phyloP scores from a whole-genome alignment of 768 basidiomycete species.

The Termitomyces sp. region DNA sequence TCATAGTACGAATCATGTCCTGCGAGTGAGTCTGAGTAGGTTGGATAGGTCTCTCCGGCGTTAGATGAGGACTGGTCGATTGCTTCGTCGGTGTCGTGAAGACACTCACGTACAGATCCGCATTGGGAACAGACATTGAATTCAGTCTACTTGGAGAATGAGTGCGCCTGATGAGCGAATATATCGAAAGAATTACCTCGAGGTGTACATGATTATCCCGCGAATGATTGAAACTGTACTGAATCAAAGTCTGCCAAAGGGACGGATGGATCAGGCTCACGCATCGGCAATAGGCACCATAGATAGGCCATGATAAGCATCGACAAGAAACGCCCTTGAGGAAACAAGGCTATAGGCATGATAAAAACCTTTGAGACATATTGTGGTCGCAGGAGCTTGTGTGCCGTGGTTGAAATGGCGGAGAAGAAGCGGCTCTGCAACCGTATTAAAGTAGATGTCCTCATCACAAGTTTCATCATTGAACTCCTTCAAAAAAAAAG shows the following conservation, averaged over 20 bases:
- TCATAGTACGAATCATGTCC: constrained; percentile 44
- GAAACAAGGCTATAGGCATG: constrained; percentile 63
- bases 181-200: constrained; percentile 39
- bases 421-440: constrained; percentile 11
- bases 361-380: constrained; percentile 37
- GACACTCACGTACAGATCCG: constrained; percentile 61
- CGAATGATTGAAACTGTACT: constrained; percentile 64
- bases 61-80: not conserved
- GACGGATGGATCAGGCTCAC: constrained; percentile 34
- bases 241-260: constrained; percentile 2
- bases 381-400: constrained; percentile 6
- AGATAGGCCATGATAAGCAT: constrained; percentile 71
- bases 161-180: not conserved
- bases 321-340: constrained; percentile 79
- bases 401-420: constrained; percentile 11
- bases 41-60: not conserved
- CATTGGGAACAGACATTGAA: constrained; percentile 69
- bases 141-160: constrained; percentile 39
- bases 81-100: constrained; percentile 46
- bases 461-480: not conserved
- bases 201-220: constrained; percentile 68
- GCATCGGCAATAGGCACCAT: constrained; percentile 86
- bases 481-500: not conserved
- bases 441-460: constrained; percentile 18
- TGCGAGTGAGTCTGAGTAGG: not conserved